These are phyloP conservation scores for Ochromonas danica DNA, from an alignment of 108 stramenopile species.

Conservation along the genomic window DNA sequence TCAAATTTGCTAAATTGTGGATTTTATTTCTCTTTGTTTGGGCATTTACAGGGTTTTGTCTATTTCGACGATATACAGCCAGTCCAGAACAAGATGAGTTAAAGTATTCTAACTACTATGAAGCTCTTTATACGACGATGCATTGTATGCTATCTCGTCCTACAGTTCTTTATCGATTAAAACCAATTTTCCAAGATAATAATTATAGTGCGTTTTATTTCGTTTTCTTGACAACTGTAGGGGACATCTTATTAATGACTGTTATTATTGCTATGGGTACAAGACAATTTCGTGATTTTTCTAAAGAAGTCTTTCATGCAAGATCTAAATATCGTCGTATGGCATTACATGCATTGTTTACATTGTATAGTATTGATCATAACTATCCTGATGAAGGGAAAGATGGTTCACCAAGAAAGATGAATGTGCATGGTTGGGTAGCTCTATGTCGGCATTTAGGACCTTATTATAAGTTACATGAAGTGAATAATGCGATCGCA, in stretches of 20 bases:
- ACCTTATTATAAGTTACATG: too few species aligned
- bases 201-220: constrained; percentile 14
- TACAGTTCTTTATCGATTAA: constrained; percentile 13
- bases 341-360: neutral
- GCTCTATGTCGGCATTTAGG: too few species aligned
- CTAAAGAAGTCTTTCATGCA: neutral
- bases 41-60: neutral
- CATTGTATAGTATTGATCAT: too few species aligned
- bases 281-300: constrained; percentile 12
- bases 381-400: too few species aligned
- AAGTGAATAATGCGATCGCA: too few species aligned
- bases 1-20: neutral
- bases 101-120: neutral
- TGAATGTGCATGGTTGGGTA: too few species aligned
- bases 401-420: too few species aligned
- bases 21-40: neutral
- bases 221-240: neutral
- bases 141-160: constrained; percentile 7
- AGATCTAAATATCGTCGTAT: neutral
- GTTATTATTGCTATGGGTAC: neutral
- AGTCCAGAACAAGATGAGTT: neutral
- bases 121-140: neutral
- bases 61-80: constrained; percentile 7
- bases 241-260: neutral
- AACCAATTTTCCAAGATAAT: neutral